Base-by-base conservation (phyloP, 441 rosid species). In the Gossypium lobatum region DNA sequence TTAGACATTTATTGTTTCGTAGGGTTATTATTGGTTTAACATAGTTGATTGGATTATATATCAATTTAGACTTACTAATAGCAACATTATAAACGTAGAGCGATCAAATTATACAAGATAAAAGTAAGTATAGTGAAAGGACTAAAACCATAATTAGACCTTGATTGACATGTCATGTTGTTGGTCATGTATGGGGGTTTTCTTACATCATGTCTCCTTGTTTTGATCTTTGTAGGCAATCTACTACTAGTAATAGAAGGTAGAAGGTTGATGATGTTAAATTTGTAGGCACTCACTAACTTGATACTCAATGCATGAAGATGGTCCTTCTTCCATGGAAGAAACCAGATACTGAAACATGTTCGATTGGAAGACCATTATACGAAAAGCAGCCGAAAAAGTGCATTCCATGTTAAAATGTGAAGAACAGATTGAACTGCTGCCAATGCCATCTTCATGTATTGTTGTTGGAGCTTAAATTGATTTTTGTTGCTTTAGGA, bases 351-450 rank as follows among this genome's bases (percentile, higher is more conserved):
- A 72, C 69, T 26, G 75, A 57, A 50, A 86, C 87, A 81, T 71
- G 85, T 52, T 89, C 97, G 11, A 21, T 88, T 0, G 90, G 88
- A 70, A 83, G 93, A 80, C 85, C 90, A 10, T 70, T 72, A 17
- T n/a, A n/a, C 91, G 88, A 48, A 87, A 75, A 81, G 93, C 91
- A 25, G 86, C 72, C 2, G 88, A 80, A 85, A 93, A 75, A 80
- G 91, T 91, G 57, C 82, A 86, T 31, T 87, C 92, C 42, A 79
- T 63, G 66, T 79, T 48, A 89, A 87, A 78, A 83, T 93, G 86
- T 73, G 89, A 53, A 83, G 92, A 75, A 7, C 58, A 0, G 80
- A 60, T n/a, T 58, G 63, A 23, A 25, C 28, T 9, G 23, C 58
- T 34, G 18, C 55, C 55, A 14, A 50, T 18, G 28, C 10, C 21